phyloP scores from a whole-genome alignment of 1,139 yeast species.

The Pichia sp. region DNA sequence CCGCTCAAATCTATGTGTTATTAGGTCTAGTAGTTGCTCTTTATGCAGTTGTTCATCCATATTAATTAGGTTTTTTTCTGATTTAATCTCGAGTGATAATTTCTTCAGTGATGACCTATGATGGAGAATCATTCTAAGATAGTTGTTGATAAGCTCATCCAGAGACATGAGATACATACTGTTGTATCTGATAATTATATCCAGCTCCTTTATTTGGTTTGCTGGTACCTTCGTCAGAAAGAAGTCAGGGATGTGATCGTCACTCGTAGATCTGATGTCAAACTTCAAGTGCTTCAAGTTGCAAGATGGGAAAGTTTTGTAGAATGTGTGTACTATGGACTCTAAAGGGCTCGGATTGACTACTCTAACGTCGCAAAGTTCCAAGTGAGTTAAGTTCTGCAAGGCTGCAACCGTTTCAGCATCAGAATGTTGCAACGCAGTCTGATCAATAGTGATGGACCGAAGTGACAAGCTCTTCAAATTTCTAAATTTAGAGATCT shows the following conservation, averaged over 20 bases:
- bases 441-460: constrained; percentile 8
- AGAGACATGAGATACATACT: constrained; percentile 29
- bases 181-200: constrained; percentile 38
- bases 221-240: constrained; percentile 20
- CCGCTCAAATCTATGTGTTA: constrained; percentile 8
- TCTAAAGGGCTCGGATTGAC: constrained; percentile 2
- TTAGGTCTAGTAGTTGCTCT: constrained; percentile 13
- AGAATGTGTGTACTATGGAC: constrained; percentile 12
- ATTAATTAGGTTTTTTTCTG: constrained; percentile 30
- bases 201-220: constrained; percentile 32
- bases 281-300: constrained; percentile 32
- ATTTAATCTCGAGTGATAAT: constrained; percentile 36
- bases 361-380: constrained; percentile 15
- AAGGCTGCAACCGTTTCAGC: not conserved
- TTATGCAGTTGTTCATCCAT: constrained; percentile 28
- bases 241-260: constrained; percentile 39
- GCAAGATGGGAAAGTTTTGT: constrained; percentile 28
- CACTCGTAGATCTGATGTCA: constrained; percentile 38
- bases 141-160: constrained; percentile 27
- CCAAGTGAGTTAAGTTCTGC: constrained; percentile 6
- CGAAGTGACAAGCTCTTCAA: constrained; percentile 9
- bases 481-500: constrained; percentile 4
- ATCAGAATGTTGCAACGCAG: not conserved
- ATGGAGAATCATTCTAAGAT: constrained; percentile 28
- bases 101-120: constrained; percentile 26